Evolutionary conservation across 495 filamentous ascomycete species (phyloP), one percentile per base, ranked within the genome.

Genomic region (Penicillium chermesinum): DNA sequence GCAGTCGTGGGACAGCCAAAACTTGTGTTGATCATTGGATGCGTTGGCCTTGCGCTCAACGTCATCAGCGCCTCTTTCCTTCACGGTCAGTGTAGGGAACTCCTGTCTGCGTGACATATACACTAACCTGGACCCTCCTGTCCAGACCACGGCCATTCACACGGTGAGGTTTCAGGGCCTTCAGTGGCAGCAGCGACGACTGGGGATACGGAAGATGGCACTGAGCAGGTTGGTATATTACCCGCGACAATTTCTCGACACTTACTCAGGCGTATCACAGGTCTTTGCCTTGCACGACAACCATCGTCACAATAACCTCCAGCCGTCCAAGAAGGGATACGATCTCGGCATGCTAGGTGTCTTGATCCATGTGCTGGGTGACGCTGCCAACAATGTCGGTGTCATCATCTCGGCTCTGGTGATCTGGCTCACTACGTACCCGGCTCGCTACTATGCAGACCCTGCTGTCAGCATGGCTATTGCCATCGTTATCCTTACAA

Each of bases 1-100:
- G 2, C 12, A 91, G 62, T 81, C 76, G 16, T 87, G 76, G 52
- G 78, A 77, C 77, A 87, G 42, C 85, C 89, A 0, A 77, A 81
- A 53, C 70, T 93, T 16, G 86, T 91, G 16, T 73, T 90, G 16
- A 80, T 85, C 48, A 83, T 91, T 17, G 89, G 89, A 8, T 88
- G 77, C 41, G 71, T 83, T 40, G 89, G 89, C n/a, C 71, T 95
- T 33, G 77, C 74, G 2, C 85, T 86, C 5, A 95, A 95, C 55
- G 74, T 93, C 6, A 70, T 84, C 25, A 88, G 88, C 6, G 83
- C 85, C 30, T 69, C 85, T 27, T 78, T 95, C n/a, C 76, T 95
- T 49, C 88, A 89, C 52, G 88, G 89, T 55, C 46, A 27, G 50
- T 32, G 12, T 30, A 14, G n/a, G 9, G 12, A 8, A 37, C 32